Evolutionary conservation across 768 basidiomycete species (phyloP).

Genomic region (Grammothele lineata): DNA sequence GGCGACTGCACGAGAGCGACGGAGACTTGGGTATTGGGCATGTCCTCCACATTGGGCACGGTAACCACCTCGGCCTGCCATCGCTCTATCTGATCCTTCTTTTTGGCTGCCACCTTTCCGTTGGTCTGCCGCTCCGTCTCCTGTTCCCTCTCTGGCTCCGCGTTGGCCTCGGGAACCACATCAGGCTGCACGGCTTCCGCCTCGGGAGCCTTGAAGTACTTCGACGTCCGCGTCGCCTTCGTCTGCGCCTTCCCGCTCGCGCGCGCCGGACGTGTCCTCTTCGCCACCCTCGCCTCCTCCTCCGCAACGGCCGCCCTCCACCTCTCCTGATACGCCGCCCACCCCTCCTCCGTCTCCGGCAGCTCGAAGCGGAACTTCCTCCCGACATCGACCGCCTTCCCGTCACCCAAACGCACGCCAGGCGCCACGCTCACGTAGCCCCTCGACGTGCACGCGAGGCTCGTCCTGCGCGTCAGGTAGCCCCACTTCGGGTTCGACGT

Average conservation of each 20-base stretch:
- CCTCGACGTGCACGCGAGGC: constrained; percentile 36
- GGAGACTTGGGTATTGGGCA: background rate
- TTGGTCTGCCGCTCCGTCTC: background rate
- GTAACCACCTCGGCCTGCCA: constrained; percentile 30
- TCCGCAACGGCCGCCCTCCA: constrained; percentile 23
- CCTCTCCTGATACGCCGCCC: constrained; percentile 42
- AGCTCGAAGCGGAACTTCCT: constrained; percentile 30
- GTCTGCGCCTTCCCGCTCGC: background rate
- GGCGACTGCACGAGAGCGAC: background rate
- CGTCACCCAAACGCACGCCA: constrained; percentile 21
- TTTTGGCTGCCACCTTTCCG: constrained; percentile 12
- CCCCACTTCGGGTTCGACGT: constrained; percentile 46
- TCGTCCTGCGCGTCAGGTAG: constrained; percentile 35
- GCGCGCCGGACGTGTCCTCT: background rate
- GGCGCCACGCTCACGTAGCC: constrained; percentile 25
- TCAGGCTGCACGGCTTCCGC: background rate
- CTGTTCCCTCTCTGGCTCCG: too few relatives aligned
- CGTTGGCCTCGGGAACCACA: too few relatives aligned
- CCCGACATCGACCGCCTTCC: constrained; percentile 20
- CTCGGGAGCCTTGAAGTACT: constrained; percentile 14
- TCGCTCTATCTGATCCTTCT: constrained; percentile 32
- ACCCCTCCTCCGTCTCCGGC: constrained; percentile 46
- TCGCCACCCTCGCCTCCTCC: constrained; percentile 4
- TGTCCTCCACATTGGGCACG: background rate
- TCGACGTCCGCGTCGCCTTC: constrained; percentile 8